A percentile compares a stretch with the other conserved stretches of the same genome.
Conservation (phyloP, 257 asterid species). For the Nicotiana sylvestris region DNA sequence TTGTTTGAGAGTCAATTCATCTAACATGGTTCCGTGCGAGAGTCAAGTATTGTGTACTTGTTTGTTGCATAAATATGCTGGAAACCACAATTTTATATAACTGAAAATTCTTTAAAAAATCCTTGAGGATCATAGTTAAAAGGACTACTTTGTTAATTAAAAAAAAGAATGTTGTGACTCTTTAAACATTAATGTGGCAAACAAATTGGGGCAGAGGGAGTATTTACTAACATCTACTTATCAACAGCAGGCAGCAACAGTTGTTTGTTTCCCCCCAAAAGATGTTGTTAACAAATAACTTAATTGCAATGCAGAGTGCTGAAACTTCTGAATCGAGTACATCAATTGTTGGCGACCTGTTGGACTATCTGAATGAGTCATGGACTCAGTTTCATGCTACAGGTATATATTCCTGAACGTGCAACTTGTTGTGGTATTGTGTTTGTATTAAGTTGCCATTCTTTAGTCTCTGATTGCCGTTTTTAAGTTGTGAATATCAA, state of each 20-base stretch:
- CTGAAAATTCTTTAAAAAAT: neutral
- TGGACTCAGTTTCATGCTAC: constrained; percentile 99
- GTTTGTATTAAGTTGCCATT: neutral
- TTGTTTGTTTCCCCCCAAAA: neutral
- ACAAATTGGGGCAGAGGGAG: neutral
- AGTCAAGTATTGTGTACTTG: too few species aligned
- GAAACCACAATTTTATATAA: neutral
- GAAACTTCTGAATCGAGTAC: constrained; percentile 37
- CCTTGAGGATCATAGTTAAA: neutral
- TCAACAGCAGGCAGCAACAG: neutral
- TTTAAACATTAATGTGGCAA: neutral
- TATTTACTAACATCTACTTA: neutral
- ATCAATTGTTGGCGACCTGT: constrained; percentile 74
- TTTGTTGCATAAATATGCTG: neutral
- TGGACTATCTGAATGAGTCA: constrained; percentile 92
- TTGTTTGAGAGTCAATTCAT: neutral
- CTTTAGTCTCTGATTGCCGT: neutral
- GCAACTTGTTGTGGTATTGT: neutral
- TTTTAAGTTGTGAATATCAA: neutral
- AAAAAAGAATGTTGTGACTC: neutral
- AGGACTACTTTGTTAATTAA: neutral
- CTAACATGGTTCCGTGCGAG: neutral
- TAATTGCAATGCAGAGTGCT: constrained; percentile 38
- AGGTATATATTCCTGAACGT: constrained; percentile 42
- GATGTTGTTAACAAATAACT: neutral